Evolutionary conservation across 2,329 filamentous ascomycete genomes (phyloP), one percentile per base, ranked within the genome.

Genomic region (Beauveria scarabaeidicola): DNA sequence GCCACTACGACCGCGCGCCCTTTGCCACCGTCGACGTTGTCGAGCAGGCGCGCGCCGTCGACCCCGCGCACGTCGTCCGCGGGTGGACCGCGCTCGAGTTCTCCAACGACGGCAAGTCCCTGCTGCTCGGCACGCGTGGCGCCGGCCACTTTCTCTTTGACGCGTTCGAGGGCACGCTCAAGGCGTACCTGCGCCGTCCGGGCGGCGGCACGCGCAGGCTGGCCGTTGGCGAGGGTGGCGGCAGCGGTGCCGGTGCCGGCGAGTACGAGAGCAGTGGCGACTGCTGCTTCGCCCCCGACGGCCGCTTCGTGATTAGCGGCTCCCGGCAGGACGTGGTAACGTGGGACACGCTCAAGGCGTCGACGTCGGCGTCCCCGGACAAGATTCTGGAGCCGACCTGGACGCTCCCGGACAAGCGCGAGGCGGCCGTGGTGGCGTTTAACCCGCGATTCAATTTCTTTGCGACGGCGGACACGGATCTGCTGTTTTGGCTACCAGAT

Each of bases 11-110:
- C 72, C 96, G 94, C 72, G 85, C 88, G 5, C 94, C 94, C 0
- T 95, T 99, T 68, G 82, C 87, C 11, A 89, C 83, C 9, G 94
- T 97, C 68, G 93, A 97, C 68, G 78, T 97, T 17, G 74, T 85
- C 25, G 83, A 87, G 59, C 74, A 78, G 54, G 76, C 77, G 50
- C 69, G 75, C 68, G 61, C 74, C 68, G 67, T 78, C 54, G 77
- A 82, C 63, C 73, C 78, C 6, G 81, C 86, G 52, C 85, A 88
- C 55, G 74, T 81, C 1, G 77, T 83, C 62, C 81, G 81, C 56
- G 87, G 87, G 11, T 99, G 94, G 94, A 94, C 90, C 1, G 91
- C 89, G 66, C 80, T 99, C 46, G 91, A 96, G 67, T 97, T 99
- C 70, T 94, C 90, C 61, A 99, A 99, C 68, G 94, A 99, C 68